Conservation (phyloP, 1,284 basidiomycete genomes). For the Pascua sp. region DNA sequence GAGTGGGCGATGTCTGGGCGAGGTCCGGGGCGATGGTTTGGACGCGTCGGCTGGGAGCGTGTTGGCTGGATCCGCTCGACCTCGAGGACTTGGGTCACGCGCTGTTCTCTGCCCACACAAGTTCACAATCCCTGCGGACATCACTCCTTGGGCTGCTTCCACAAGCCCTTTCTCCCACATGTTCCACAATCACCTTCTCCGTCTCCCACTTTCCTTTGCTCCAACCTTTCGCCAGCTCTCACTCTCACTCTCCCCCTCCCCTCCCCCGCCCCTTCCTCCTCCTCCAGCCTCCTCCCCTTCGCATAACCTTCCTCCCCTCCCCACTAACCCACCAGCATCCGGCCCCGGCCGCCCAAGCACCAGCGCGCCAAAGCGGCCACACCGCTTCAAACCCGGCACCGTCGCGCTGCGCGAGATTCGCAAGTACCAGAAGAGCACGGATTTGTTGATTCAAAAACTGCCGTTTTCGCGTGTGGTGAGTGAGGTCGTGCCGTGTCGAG, state of each 20-base stretch:
- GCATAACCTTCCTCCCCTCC: neutral
- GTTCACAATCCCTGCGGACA: too few relatives aligned
- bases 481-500: constrained; percentile 17
- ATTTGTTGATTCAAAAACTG: constrained; percentile 77
- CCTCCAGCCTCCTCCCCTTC: too few relatives aligned
- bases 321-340: neutral
- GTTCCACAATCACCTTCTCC: neutral
- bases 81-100: too few relatives aligned
- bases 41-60: too few relatives aligned
- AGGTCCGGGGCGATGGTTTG: too few relatives aligned
- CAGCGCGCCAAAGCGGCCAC: neutral
- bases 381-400: constrained; percentile 76
- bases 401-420: constrained; percentile 86
- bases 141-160: too few relatives aligned
- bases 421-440: constrained; percentile 88
- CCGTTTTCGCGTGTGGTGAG: constrained; percentile 87
- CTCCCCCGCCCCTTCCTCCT: too few relatives aligned
- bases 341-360: neutral
- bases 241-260: neutral
- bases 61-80: too few relatives aligned
- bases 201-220: too few relatives aligned
- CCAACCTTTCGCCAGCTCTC: neutral
- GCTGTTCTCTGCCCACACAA: too few relatives aligned
- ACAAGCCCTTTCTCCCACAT: too few relatives aligned
- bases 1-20: too few relatives aligned